Conservation (phyloP, 176 grass and related monocot genomes). For the Alloteropsis semialata region DNA sequence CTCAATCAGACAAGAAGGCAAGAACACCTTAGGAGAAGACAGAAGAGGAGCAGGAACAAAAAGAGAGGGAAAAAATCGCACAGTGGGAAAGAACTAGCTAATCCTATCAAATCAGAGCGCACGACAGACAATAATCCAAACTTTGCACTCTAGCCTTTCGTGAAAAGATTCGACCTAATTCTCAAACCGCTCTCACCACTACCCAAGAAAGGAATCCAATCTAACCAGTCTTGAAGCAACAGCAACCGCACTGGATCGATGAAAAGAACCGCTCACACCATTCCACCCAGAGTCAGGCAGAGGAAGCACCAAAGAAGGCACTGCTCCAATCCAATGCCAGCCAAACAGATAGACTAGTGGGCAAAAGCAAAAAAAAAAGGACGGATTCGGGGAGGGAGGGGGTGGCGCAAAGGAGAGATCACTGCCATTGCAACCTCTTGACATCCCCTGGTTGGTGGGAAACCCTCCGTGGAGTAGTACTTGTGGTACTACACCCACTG, state of each 20-base stretch:
- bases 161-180: slow-evolving; percentile 42
- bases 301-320: slow-evolving; percentile 27
- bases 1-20: neutral
- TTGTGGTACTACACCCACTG: neutral
- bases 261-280: slow-evolving; percentile 20
- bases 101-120: slow-evolving; percentile 10
- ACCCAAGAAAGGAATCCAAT: slow-evolving; percentile 36
- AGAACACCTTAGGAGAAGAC: neutral
- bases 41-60: neutral
- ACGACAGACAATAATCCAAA: slow-evolving; percentile 5
- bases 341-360: slow-evolving; percentile 22
- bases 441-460: slow-evolving; percentile 1
- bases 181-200: neutral
- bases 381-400: neutral
- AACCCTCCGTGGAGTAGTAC: neutral
- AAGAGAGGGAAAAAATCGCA: neutral
- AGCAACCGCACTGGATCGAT: slow-evolving; percentile 19
- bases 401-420: slow-evolving; percentile 20
- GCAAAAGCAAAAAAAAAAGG: neutral
- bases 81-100: neutral
- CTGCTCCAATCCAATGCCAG: slow-evolving; percentile 32
- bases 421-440: slow-evolving; percentile 15
- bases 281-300: slow-evolving; percentile 34
- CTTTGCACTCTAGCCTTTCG: slow-evolving; percentile 7
- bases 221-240: slow-evolving; percentile 1